Percentiles rank a stretch among this genome's conserved stretches.
Evolutionary conservation across 495 filamentous ascomycete genomes (phyloP).

Genomic region (Penicillium atrosanguineum): DNA sequence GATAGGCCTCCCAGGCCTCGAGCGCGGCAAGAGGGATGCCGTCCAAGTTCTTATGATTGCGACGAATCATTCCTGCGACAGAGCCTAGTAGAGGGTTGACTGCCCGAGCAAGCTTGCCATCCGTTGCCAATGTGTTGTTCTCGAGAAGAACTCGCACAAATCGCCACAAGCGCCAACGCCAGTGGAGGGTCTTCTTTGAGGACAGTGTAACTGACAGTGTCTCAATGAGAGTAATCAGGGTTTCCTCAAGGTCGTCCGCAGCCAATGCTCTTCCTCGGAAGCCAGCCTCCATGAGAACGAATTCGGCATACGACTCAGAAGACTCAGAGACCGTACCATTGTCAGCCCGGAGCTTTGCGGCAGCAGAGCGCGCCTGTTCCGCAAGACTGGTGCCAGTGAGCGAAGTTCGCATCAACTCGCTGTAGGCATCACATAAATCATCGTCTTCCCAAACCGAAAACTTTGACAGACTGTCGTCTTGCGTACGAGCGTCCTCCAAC

Average conservation of each 20-base stretch:
- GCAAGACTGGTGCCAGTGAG: conserved; percentile 31
- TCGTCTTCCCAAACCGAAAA: conserved; percentile 62
- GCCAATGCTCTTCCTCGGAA: conserved; percentile 27
- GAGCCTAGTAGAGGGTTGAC: conserved; percentile 21
- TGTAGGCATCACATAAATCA: conserved; percentile 46
- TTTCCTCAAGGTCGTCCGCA: conserved; percentile 24
- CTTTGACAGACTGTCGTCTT: conserved; percentile 22
- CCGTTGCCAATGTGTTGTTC: conserved; percentile 25
- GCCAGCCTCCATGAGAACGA: conserved; percentile 39
- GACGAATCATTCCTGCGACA: conserved; percentile 32
- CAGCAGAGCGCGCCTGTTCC: conserved; percentile 34
- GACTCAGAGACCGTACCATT: conserved; percentile 31
- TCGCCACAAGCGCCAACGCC: conserved; percentile 50
- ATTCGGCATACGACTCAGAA: conserved; percentile 34
- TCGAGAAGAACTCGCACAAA: conserved; percentile 35
- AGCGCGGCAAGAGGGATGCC: conserved; percentile 25
- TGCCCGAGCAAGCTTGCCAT: conserved; percentile 15
- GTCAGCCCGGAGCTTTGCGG: conserved; percentile 24
- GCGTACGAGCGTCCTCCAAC: conserved; percentile 38
- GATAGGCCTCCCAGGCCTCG: conserved; percentile 44
- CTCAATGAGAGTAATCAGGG: conserved; percentile 25
- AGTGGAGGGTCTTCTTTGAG: conserved; percentile 38
- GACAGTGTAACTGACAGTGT: conserved; percentile 31
- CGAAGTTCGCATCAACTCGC: conserved; percentile 36
- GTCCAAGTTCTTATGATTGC: conserved; percentile 30